A percentile compares a stretch with the other conserved stretches of the same genome.
These are phyloP conservation scores for Zea mays DNA, from an alignment of 176 grass and related monocot genomes.

Conservation along the genomic window Zm-B73-REFERENCE-NAM-5.0 NC_050097.1:226546501-226547000, in stretches of 20 bases:
- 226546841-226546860: not conserved
- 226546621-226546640: no score
- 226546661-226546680: no score
- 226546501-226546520: constrained; percentile 50
- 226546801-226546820: not conserved
- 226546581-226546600: no score
- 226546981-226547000: not conserved
- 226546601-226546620: no score
- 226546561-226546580: not conserved
- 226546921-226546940: not conserved
- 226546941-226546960: not conserved
- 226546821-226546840: not conserved
- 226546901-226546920: not conserved
- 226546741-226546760: no score
- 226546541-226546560: not conserved
- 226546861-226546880: not conserved
- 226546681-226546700: no score
- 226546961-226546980: not conserved
- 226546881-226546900: not conserved
- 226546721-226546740: no score
- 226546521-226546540: constrained; percentile 9
- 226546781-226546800: no score
- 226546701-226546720: no score
- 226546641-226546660: no score
- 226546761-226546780: no score